Evolutionary conservation across 176 grass and related monocot species (phyloP), one percentile per base, ranked within the genome.

Genomic region (Bonia amplexicaulis): DNA sequence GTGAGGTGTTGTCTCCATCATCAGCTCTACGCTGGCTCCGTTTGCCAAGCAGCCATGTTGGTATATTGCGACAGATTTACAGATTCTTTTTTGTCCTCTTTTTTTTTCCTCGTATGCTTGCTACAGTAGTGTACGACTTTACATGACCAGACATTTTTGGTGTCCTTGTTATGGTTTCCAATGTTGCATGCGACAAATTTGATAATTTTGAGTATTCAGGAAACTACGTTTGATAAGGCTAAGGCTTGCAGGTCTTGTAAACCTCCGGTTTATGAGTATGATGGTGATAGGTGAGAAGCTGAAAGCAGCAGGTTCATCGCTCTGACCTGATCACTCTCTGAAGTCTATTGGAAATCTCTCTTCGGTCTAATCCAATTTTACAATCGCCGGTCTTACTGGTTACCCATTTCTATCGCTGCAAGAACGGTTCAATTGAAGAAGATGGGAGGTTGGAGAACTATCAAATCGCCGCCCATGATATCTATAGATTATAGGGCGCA

Each of bases 1-100:
- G 58, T 49, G 88, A 74, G 44, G 29, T 52, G 7, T 27, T 40
- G 71, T 77, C 80, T 31, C 51, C 79, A 68, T 84, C 75, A 84
- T 54, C 80, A 74, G 16, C 64, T 66, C 64, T 66, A 35, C 7
- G 9, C 31, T 17, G 9, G 35, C 69, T 35, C 39, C 47, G 14
- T 80, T 37, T 80, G 68, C 44, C 62, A 82, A 82, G 79, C 51
- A 77, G 51, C 9, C 16, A 51, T 6, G 70, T 11, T 31, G 26
- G 27, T 12, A 7, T 62, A 40, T 44, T 37, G 9, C 16, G 60
- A 81, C 77, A 67, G 20, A 77, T 57, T 60, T 69, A 6, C 6
- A 40, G 39, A 7, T 69, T 87, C 52, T 23, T 48, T 60, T 52
- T 0, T 12, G 26, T 35, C 17, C 15, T 74, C 0, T 33, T 58